These are phyloP conservation scores for Yamadazyma atlantica DNA, from an alignment of 1,139 yeast genomes.

Conservation along the genomic window DNA sequence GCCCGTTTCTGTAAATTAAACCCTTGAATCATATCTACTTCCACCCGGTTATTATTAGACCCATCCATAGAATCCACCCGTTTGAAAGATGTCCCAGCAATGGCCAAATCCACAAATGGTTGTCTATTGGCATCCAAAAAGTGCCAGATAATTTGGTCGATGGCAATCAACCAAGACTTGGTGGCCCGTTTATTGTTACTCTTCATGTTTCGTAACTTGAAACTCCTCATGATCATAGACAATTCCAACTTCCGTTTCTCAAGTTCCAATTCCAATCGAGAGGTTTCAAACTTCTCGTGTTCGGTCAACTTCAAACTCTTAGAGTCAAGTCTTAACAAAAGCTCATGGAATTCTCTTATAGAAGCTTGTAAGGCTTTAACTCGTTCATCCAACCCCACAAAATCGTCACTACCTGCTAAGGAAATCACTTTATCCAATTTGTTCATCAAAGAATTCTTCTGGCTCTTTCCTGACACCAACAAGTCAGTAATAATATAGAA, in stretches of 20 bases:
- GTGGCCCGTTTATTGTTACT: conserved; percentile 27
- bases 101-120: conserved; percentile 72
- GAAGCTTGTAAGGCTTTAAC: conserved; percentile 57
- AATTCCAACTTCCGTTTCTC: conserved; percentile 60
- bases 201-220: conserved; percentile 48
- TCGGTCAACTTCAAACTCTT: conserved; percentile 23
- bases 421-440: conserved; percentile 65
- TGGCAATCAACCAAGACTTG: conserved; percentile 38
- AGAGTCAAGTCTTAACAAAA: conserved; percentile 47
- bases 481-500: conserved; percentile 65
- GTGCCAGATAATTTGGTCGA: conserved; percentile 73
- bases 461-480: conserved; percentile 65
- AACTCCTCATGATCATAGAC: conserved; percentile 64
- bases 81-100: conserved; percentile 62
- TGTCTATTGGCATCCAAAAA: conserved; percentile 57
- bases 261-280: conserved; percentile 53
- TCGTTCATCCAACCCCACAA: conserved; percentile 52
- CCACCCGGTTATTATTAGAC: conserved; percentile 60
- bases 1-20: conserved; percentile 63
- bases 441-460: conserved; percentile 54
- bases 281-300: conserved; percentile 29
- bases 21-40: conserved; percentile 66
- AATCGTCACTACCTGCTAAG: conserved; percentile 67
- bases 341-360: conserved; percentile 41
- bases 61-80: conserved; percentile 56